phyloP scores from a whole-genome alignment of 2,329 filamentous ascomycete species.

The Hypomyces perniciosus region DNA sequence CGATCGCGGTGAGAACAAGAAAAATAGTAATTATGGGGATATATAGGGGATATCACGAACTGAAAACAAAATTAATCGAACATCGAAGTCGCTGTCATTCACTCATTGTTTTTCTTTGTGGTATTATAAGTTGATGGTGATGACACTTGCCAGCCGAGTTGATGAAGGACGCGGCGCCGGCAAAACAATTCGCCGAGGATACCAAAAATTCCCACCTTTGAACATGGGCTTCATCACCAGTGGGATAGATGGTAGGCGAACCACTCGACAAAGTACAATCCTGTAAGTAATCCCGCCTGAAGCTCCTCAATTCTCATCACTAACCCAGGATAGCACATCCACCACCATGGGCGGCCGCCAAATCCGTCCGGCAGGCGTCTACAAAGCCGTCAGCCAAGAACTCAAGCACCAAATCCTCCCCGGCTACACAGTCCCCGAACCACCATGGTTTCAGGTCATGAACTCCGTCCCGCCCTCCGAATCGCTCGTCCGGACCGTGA shows the following conservation, averaged over 20 bases:
- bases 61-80: too few relatives aligned
- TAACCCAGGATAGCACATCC: not conserved
- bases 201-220: slow-evolving; percentile 9
- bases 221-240: not conserved
- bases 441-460: slow-evolving; percentile 48
- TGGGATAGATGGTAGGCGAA: not conserved
- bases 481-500: slow-evolving; percentile 48
- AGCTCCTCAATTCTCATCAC: not conserved
- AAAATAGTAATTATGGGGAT: too few relatives aligned
- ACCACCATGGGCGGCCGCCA: slow-evolving; percentile 37
- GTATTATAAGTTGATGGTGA: too few relatives aligned
- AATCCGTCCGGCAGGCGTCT: slow-evolving; percentile 42
- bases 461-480: slow-evolving; percentile 52
- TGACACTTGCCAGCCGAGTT: too few relatives aligned
- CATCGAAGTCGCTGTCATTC: too few relatives aligned
- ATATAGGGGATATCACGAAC: too few relatives aligned
- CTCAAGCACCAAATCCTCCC: slow-evolving; percentile 36
- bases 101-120: not conserved
- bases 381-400: slow-evolving; percentile 39
- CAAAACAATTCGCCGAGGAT: slow-evolving; percentile 11
- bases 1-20: too few relatives aligned
- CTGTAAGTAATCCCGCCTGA: not conserved
- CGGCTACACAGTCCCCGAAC: slow-evolving; percentile 27
- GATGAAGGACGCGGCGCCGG: not conserved
- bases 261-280: not conserved